Conservation (phyloP, 768 basidiomycete genomes). For the Lactarius vividus region DNA sequence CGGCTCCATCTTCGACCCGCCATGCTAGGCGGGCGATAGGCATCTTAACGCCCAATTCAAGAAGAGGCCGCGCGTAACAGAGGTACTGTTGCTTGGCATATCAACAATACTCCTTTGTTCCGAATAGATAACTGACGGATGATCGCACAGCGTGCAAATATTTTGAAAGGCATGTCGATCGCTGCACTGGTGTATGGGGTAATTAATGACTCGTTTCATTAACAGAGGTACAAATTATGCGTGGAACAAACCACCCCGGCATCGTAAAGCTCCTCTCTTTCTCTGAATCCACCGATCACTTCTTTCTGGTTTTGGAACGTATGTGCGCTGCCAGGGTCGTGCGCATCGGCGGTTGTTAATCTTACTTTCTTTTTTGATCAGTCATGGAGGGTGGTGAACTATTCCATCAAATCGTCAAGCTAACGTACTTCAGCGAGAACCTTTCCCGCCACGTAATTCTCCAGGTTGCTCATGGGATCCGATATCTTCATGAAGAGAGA, state of each 20-base stretch:
- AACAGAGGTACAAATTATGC: conserved; percentile 98
- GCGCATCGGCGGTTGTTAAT: background rate
- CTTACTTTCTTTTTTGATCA: conserved; percentile 35
- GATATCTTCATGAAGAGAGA: conserved; percentile 94
- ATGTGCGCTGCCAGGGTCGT: conserved; percentile 35
- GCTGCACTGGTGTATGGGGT: background rate
- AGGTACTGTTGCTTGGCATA: conserved; percentile 60
- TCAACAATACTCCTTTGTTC: conserved; percentile 25
- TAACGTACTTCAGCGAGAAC: conserved; percentile 97
- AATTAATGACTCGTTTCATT: conserved; percentile 7
- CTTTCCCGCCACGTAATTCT: conserved; percentile 96
- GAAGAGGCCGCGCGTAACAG: conserved; percentile 96
- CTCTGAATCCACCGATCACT: conserved; percentile 89
- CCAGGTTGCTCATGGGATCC: conserved; percentile 91
- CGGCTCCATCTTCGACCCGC: conserved; percentile 28
- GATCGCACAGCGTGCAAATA: conserved; percentile 81
- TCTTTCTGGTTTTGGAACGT: conserved; percentile 93
- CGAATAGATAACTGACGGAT: conserved; percentile 29
- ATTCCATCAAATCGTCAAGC: conserved; percentile 98
- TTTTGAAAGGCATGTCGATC: conserved; percentile 73
- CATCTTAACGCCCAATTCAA: conserved; percentile 93
- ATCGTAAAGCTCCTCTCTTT: conserved; percentile 92
- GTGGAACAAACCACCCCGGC: conserved; percentile 85
- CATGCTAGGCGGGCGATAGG: conserved; percentile 78
- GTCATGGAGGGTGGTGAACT: conserved; percentile 98